Percentiles rank a stretch among this genome's conserved stretches.
These are phyloP conservation scores for Diaporthe humulicola DNA, from an alignment of 2,329 filamentous ascomycete genomes.

Conservation along the genomic window DNA sequence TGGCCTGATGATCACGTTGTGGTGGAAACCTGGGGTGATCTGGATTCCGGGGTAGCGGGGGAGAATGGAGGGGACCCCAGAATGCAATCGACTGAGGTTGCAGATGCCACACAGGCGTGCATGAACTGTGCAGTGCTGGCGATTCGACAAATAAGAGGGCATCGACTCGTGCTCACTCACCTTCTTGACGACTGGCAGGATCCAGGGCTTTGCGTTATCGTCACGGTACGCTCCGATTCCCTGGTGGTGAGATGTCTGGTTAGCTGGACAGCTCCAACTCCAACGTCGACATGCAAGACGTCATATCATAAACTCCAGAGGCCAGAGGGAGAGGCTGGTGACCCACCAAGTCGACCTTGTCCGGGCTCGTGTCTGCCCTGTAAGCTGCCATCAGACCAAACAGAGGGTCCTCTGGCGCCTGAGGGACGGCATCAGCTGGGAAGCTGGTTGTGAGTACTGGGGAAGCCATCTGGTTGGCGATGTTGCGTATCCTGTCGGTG, in stretches of 20 bases:
- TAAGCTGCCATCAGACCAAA: conserved; percentile 94
- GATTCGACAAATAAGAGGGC: conserved; percentile 15
- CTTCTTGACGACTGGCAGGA: conserved; percentile 96
- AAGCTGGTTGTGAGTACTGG: conserved; percentile 74
- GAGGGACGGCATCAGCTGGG: conserved; percentile 81
- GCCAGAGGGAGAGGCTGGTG: conserved; percentile 10
- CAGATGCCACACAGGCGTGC: conserved; percentile 13
- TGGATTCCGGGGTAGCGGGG: conserved; percentile 38
- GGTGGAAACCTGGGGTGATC: conserved; percentile 19
- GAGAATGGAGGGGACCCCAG: conserved; percentile 13
- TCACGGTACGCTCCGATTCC: conserved; percentile 94
- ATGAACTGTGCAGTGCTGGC: not conserved
- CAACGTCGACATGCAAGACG: conserved; percentile 10
- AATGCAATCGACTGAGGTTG: conserved; percentile 23
- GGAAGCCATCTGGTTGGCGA: conserved; percentile 79
- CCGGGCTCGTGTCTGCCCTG: conserved; percentile 79
- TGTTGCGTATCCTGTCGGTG: conserved; percentile 69
- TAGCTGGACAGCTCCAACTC: conserved; percentile 13
- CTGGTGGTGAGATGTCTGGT: conserved; percentile 49
- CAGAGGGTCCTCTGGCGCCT: conserved; percentile 94
- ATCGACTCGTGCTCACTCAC: conserved; percentile 62
- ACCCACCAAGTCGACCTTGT: conserved; percentile 93
- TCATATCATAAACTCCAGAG: conserved; percentile 23
- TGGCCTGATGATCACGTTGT: conserved; percentile 30
- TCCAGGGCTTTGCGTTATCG: conserved; percentile 96